phyloP scores from a whole-genome alignment of 2,329 filamentous ascomycete genomes.

The Orbilia blumenaviensis region DNA sequence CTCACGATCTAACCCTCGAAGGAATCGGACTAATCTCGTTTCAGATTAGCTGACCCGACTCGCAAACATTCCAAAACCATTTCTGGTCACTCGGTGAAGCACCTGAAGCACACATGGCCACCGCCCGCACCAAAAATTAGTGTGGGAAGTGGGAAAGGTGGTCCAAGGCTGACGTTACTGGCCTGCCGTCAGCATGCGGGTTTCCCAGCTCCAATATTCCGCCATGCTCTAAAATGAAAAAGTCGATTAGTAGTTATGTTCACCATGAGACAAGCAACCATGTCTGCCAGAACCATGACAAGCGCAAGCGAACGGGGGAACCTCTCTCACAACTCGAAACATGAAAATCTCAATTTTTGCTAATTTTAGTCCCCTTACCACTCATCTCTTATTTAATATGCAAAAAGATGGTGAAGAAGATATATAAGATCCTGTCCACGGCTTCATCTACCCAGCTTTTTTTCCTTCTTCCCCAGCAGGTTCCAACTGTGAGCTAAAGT shows the following conservation, averaged over 20 bases:
- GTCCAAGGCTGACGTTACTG: constrained; percentile 8
- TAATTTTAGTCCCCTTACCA: constrained; percentile 47
- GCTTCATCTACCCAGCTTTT: not conserved
- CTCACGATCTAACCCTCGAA: constrained; percentile 27
- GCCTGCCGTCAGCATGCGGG: constrained; percentile 46
- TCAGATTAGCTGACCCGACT: constrained; percentile 11
- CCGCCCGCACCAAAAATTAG: not conserved
- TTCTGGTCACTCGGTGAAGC: constrained; percentile 1
- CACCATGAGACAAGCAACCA: constrained; percentile 8
- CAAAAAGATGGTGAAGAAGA: not conserved
- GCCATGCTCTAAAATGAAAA: not conserved
- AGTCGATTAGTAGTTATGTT: constrained; percentile 3
- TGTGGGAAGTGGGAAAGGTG: not conserved
- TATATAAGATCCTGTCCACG: constrained; percentile 25
- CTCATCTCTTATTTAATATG: constrained; percentile 10
- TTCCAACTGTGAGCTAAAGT: constrained; percentile 17
- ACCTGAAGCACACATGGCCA: not conserved
- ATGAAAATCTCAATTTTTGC: constrained; percentile 33
- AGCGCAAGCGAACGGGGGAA: constrained; percentile 46
- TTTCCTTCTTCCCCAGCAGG: constrained; percentile 11
- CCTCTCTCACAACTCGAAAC: constrained; percentile 39
- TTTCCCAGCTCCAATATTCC: not conserved
- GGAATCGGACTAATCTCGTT: constrained; percentile 28
- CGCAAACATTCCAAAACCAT: constrained; percentile 29
- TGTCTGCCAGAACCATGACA: constrained; percentile 16